Percentiles rank a stretch among this genome's conserved stretches.
phyloP scores from a whole-genome alignment of 2,329 filamentous ascomycete species.

The Leptographium flavum region DNA sequence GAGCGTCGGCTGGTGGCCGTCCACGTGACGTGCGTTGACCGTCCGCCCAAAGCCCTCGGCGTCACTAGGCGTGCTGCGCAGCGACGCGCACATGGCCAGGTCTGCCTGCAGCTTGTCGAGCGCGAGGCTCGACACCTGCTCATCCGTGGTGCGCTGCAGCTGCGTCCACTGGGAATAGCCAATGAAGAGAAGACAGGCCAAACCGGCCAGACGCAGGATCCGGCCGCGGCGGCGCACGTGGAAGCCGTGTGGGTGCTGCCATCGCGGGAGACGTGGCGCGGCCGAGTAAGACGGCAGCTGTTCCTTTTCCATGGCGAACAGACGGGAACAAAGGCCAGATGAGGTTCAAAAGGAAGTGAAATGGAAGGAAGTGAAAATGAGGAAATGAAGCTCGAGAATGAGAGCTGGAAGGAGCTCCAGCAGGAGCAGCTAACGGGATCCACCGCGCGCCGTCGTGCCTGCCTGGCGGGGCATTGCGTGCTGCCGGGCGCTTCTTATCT shows the following conservation, averaged over 20 bases:
- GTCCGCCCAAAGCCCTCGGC: conserved; percentile 41
- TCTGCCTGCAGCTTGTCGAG: conserved; percentile 37
- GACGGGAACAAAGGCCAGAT: neutral
- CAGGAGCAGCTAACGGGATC: neutral
- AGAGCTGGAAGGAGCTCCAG: neutral
- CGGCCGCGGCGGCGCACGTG: conserved; percentile 24
- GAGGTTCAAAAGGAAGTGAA: neutral
- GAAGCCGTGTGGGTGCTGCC: neutral
- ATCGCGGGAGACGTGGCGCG: neutral
- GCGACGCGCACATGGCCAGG: conserved; percentile 38
- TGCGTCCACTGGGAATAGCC: conserved; percentile 29
- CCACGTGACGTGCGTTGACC: conserved; percentile 45
- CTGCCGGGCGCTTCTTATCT: neutral
- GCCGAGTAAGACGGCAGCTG: conserved; percentile 29
- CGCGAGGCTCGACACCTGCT: conserved; percentile 25
- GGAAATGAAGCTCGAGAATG: neutral
- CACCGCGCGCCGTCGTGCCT: neutral
- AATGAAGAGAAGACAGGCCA: conserved; percentile 35
- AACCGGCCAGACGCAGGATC: conserved; percentile 25
- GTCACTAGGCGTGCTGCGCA: conserved; percentile 39
- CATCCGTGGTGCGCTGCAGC: conserved; percentile 11
- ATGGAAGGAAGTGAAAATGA: neutral
- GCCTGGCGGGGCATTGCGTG: neutral
- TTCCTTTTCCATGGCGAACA: conserved; percentile 23
- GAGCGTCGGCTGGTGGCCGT: conserved; percentile 43